Evolutionary conservation across 495 filamentous ascomycete genomes (phyloP), one percentile per base, ranked within the genome.

Genomic region (Aspergillus sclerotiicarbonarius): DNA sequence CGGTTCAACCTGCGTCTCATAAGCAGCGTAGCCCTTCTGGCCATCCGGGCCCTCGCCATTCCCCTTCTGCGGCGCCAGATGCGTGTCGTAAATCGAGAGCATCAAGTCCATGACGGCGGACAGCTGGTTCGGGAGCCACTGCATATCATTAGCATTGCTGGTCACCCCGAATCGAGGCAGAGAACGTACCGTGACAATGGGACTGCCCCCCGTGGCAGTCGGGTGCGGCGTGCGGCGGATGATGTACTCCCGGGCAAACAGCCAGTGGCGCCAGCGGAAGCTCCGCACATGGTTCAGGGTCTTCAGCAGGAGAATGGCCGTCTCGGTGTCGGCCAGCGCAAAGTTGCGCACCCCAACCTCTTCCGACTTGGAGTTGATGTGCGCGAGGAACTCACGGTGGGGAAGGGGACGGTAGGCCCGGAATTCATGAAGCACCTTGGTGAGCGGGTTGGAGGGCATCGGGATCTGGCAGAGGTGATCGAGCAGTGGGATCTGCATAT

Each of bases 181-280:
- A 7, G 3, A 10, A 75, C 82, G 65, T 71, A 84, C 84, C 18
- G 89, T 93, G 12, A 96, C 89, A 57, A 96, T 96, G 1, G 92
- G 92, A 66, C 89, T 93, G 1, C 92, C 92, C 1, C 92, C 92
- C 0, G 92, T 96, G 5, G 92, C 92, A 29, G 89, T 93, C 0
- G 92, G 91, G 64, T 96, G 90, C 0, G 75, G 78, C 0, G 89
- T 94, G 56, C 85, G 81, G 65, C 90, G 90, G 54, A 96, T 82
- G 58, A 96, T 96, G 62, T 96, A 96, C 79, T 96, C 92, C 19
- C 90, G 77, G n/a, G 91, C 91, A 63, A 96, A 96, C 59, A 91
- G 85, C 92, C 92, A 96, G 65, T 96, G 92, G 4, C 92, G 80
- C 92, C 92, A 96, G 57, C 92, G 77, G 75, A 96, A 96, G 64